Conservation (phyloP, 116 monocot species). For the Cymodocea nodosa region DNA sequence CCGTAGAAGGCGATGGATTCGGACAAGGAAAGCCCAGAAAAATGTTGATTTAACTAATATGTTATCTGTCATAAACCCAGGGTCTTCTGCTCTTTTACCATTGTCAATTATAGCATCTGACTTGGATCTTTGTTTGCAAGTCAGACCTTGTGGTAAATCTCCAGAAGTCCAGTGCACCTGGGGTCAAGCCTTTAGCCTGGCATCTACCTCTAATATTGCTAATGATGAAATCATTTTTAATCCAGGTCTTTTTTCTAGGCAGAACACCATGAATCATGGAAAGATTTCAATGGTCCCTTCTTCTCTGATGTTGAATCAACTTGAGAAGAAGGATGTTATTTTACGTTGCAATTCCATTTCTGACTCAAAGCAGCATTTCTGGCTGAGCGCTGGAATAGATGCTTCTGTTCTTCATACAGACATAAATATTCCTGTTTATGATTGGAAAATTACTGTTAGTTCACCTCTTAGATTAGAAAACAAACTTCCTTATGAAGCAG, state of each 20-base stretch:
- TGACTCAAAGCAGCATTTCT: constrained; percentile 31
- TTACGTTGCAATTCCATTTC: constrained; percentile 35
- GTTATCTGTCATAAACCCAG: constrained; percentile 46
- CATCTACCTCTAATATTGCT: constrained; percentile 15
- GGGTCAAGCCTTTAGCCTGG: constrained; percentile 45
- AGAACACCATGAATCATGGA: constrained; percentile 30
- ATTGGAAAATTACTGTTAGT: constrained; percentile 91
- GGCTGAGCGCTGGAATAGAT: constrained; percentile 76
- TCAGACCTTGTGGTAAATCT: constrained; percentile 60
- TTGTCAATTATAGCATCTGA: constrained; percentile 48
- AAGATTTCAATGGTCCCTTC: constrained; percentile 14
- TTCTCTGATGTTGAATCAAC: constrained; percentile 53
- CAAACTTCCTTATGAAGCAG: constrained; percentile 78
- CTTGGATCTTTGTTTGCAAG: constrained; percentile 54
- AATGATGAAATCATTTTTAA: constrained; percentile 28
- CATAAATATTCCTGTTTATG: constrained; percentile 80
- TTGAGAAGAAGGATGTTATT: constrained; percentile 81
- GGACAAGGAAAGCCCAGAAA: constrained; percentile 22
- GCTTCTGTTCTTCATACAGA: constrained; percentile 90
- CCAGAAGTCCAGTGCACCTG: constrained; percentile 43
- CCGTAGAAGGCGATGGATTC: constrained; percentile 74
- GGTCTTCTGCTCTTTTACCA: constrained; percentile 57
- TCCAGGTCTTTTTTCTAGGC: constrained; percentile 26
- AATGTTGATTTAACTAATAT: constrained; percentile 25
- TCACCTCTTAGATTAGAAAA: constrained; percentile 79